Percentiles rank a stretch among this genome's conserved stretches.
phyloP scores from a whole-genome alignment of 202 grass and related monocot genomes.

The Setaria viridis region DNA sequence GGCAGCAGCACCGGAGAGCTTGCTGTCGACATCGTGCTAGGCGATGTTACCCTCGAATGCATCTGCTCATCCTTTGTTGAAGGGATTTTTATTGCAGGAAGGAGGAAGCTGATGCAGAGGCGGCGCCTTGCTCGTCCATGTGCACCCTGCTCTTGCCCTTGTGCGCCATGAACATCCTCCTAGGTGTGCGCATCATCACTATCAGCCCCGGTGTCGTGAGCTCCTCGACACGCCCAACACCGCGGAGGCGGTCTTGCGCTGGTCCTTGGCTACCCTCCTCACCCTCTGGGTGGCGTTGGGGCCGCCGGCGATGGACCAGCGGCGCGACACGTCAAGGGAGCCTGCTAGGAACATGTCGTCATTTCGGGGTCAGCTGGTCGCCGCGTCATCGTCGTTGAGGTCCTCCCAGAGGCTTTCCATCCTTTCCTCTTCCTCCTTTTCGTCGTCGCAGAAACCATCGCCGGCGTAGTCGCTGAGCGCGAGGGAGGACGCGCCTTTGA shows the following conservation, averaged over 20 bases:
- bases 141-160: constrained; percentile 34
- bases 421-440: constrained; percentile 43
- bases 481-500: constrained; percentile 36
- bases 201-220: constrained; percentile 51
- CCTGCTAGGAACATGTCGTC: constrained; percentile 1
- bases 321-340: constrained; percentile 42
- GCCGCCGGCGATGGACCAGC: constrained; percentile 19
- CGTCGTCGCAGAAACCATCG: not conserved
- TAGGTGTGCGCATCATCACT: constrained; percentile 51
- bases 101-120: no score
- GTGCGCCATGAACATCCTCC: constrained; percentile 45
- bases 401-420: constrained; percentile 67
- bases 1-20: no score
- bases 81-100: no score
- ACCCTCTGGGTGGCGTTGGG: not conserved
- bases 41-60: no score
- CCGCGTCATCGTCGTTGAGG: constrained; percentile 50
- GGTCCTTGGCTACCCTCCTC: not conserved
- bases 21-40: no score
- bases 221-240: constrained; percentile 39
- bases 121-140: no score
- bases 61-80: no score
- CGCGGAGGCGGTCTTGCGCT: not conserved
- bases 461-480: constrained; percentile 47
- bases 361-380: not conserved